A percentile compares a stretch with the other conserved stretches of the same genome.
These are phyloP conservation scores for Zancudomyces culisetae DNA, from an alignment of 371 early-diverging fungal species.

Conservation along the genomic window DNA sequence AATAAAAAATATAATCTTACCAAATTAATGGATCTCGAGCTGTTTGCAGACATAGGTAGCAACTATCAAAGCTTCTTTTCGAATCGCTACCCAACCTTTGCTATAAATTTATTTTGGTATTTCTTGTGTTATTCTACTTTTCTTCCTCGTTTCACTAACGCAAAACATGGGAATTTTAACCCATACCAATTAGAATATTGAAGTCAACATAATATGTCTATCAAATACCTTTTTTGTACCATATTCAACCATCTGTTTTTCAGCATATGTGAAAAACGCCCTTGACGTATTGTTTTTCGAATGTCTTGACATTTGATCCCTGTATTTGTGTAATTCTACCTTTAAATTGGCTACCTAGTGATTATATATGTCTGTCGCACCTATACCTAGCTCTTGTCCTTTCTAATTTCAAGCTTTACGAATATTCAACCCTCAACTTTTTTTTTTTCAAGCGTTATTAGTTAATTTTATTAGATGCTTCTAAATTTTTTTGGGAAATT, in stretches of 20 bases:
- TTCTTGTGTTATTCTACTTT: too few relatives aligned
- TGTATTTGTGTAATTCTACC: not conserved
- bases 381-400: too few relatives aligned
- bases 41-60: conserved; percentile 73
- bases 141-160: not conserved
- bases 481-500: too few relatives aligned
- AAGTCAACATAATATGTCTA: not conserved
- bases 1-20: conserved; percentile 8
- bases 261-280: conserved; percentile 88
- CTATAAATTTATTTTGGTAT: conserved; percentile 19
- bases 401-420: too few relatives aligned
- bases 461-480: too few relatives aligned
- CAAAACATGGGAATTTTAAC: not conserved
- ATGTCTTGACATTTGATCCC: conserved; percentile 55
- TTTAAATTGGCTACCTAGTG: too few relatives aligned
- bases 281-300: conserved; percentile 91
- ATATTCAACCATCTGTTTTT: conserved; percentile 65
- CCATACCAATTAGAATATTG: not conserved
- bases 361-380: too few relatives aligned
- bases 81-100: conserved; percentile 75
- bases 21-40: conserved; percentile 72
- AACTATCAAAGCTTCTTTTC: conserved; percentile 68
- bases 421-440: too few relatives aligned
- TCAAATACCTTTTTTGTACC: conserved; percentile 52
- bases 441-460: too few relatives aligned